These are phyloP conservation scores for Kazachstania sp. DNA, from an alignment of 1,139 yeast species.

Conservation along the genomic window DNA sequence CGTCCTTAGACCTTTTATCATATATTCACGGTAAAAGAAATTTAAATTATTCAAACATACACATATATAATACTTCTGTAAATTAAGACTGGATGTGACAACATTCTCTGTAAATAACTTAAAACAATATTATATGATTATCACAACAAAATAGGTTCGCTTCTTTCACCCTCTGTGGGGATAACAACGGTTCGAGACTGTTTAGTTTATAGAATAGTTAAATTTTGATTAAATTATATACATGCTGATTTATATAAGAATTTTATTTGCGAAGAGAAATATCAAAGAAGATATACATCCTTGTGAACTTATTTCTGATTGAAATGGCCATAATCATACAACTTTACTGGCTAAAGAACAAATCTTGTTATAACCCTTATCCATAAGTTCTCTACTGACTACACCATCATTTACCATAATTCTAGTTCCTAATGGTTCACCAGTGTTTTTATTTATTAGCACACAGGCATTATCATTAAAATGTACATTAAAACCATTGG, in stretches of 20 bases:
- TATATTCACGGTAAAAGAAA: neutral
- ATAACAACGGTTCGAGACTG: too few species aligned
- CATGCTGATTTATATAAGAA: neutral
- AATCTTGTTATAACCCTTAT: conserved; percentile 76
- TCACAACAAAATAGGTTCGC: too few species aligned
- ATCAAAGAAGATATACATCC: neutral
- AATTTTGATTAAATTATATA: neutral
- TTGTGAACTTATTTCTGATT: neutral
- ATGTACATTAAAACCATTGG: conserved; percentile 78
- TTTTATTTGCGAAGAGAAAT: neutral
- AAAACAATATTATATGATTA: neutral
- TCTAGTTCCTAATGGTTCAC: conserved; percentile 94
- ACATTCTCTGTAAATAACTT: neutral
- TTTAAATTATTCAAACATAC: too few species aligned
- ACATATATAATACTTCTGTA: neutral
- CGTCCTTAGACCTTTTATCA: neutral
- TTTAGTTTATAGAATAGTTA: neutral
- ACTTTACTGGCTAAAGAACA: conserved; percentile 62
- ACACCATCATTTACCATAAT: conserved; percentile 58
- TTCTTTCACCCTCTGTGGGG: too few species aligned
- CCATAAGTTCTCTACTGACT: conserved; percentile 86
- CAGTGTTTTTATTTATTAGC: conserved; percentile 72
- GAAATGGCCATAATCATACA: conserved; percentile 10
- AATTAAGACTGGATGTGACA: neutral
- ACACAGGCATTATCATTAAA: conserved; percentile 98